These are phyloP conservation scores for Lippia alba DNA, from an alignment of 305 asterid genomes.

Conservation along the genomic window DNA sequence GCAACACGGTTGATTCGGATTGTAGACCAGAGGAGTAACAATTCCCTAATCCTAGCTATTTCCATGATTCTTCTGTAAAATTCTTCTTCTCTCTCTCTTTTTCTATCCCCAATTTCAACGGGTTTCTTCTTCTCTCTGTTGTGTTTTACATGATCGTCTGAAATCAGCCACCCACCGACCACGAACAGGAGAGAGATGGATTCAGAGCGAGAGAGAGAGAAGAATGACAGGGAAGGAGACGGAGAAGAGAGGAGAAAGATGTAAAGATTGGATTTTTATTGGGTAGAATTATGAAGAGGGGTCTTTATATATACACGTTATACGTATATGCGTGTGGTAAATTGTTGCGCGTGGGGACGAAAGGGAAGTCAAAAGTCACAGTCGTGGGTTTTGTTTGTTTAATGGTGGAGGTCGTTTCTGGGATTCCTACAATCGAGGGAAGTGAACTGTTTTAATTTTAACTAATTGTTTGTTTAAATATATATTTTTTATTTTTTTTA, in stretches of 20 bases:
- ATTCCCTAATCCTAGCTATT: slow-evolving; percentile 58
- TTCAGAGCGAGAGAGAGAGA: background rate
- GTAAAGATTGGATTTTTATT: background rate
- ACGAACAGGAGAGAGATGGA: slow-evolving; percentile 17
- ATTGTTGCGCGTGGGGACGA: slow-evolving; percentile 22
- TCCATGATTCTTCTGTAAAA: slow-evolving; percentile 53
- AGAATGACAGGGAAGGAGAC: slow-evolving; percentile 7
- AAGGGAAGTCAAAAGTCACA: background rate
- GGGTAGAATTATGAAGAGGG: background rate
- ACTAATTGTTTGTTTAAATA: too few species aligned
- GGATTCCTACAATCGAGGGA: slow-evolving; percentile 6
- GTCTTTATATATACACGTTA: slow-evolving; percentile 11
- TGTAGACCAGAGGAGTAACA: slow-evolving; percentile 60
- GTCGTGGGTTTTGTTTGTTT: slow-evolving; percentile 1
- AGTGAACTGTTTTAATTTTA: background rate
- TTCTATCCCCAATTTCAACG: slow-evolving; percentile 3
- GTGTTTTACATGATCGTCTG: slow-evolving; percentile 33
- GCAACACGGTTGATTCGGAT: slow-evolving; percentile 53
- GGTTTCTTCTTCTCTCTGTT: slow-evolving; percentile 5
- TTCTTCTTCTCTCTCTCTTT: slow-evolving; percentile 6
- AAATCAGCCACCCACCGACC: slow-evolving; percentile 38
- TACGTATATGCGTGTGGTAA: background rate
- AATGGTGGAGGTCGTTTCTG: background rate
- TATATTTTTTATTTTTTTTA: too few species aligned
- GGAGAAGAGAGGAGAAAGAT: background rate